Evolutionary conservation across 78 protist genomes (phyloP), one percentile per base, ranked within the genome.

Genomic region (Dictyostelium intermedium): DNA sequence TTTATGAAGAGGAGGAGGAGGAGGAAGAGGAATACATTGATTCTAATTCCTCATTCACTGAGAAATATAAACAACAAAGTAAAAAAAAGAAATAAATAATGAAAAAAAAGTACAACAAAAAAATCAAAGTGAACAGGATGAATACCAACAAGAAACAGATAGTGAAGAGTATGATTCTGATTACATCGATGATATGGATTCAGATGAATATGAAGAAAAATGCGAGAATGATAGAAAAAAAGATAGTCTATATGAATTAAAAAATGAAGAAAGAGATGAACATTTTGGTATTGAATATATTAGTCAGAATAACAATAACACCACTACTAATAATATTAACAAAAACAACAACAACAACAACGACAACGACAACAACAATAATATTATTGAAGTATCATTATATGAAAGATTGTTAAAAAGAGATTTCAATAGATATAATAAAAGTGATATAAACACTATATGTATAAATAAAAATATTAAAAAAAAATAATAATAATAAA

Each of bases 361-460:
- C 7, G 7, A 53, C 2, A 53, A 16, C 5, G 7, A 53, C 2
- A 53, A 53, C 2, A 53, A 53, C 34, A 63, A 50, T 50, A 45
- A 45, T 30, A 70, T 70, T n/a, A 8, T 70, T 1, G 20, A 25
- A 10, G 77, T 18, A 23, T 39, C 82, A 9, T 50, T 76, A n/a
- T 76, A 76, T 23, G 53, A 76, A 76, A 76, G 82, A 76, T 39
- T 76, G 39, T 41, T 76, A 41, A 41, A 76, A 76, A 35, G 82
- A 37, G 82, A 76, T 76, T 76, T 30, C 79, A 30, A n/a, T 72
- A 72, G 79, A 35, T 72, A 72, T 11, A 72, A 76, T 37, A 39
- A 76, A 20, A 23, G 39, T 18, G 14, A 76, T 13, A 11, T 35
- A 27, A 76, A 76, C 53, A 76, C 14, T 8, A n/a, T n/a, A n/a